Percentiles rank a stretch among this genome's conserved stretches.
Evolutionary conservation across 495 filamentous ascomycete species (phyloP).

Genomic region (Penicillium cinerascens): DNA sequence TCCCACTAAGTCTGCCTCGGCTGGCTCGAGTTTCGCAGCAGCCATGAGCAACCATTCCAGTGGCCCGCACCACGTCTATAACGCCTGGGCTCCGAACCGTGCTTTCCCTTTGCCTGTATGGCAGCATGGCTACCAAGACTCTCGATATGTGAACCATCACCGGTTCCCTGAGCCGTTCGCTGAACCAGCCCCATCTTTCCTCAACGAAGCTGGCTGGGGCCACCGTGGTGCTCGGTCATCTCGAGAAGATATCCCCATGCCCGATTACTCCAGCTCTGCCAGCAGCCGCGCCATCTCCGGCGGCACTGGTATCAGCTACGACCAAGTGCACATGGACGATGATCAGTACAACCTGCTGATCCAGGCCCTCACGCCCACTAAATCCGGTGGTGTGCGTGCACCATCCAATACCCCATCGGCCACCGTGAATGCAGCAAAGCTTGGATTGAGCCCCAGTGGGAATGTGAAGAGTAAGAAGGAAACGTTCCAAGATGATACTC

Average conservation of each 20-base stretch:
- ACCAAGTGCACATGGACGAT: conserved; percentile 33
- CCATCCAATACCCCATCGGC: conserved; percentile 42
- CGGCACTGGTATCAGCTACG: conserved; percentile 44
- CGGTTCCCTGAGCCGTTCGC: conserved; percentile 38
- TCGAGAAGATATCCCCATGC: conserved; percentile 52
- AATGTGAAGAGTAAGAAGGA: conserved; percentile 46
- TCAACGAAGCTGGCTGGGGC: conserved; percentile 29
- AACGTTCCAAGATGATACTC: conserved; percentile 10
- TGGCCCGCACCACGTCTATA: conserved; percentile 14
- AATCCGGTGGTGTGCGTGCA: conserved; percentile 33
- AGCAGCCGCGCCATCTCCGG: conserved; percentile 44
- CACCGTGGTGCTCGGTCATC: conserved; percentile 41
- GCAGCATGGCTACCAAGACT: conserved; percentile 8
- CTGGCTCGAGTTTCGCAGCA: conserved; percentile 8
- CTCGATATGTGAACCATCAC: conserved; percentile 10
- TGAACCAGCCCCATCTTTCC: conserved; percentile 26
- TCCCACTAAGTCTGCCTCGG: conserved; percentile 35
- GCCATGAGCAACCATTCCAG: conserved; percentile 16
- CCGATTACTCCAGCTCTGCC: conserved; percentile 45
- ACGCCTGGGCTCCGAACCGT: conserved; percentile 25
- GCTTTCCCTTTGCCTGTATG: conserved; percentile 21
- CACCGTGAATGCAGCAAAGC: conserved; percentile 23
- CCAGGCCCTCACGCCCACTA: conserved; percentile 41
- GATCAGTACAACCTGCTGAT: conserved; percentile 41
- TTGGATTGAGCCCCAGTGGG: conserved; percentile 32